Conservation (phyloP, 345 rosid genomes). For the Syzygium oleosum region DNA sequence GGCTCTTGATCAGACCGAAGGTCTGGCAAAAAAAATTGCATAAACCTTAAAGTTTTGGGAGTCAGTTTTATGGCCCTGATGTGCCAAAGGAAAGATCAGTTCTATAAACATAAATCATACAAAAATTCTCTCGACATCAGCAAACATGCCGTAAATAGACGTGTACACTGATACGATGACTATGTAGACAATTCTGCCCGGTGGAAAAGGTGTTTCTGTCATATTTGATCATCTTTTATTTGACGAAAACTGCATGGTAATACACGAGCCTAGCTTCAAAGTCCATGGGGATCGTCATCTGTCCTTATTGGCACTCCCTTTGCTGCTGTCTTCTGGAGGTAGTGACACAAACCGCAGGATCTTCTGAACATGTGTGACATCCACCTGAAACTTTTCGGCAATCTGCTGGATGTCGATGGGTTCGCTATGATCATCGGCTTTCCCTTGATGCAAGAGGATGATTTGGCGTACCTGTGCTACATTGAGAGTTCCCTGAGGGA, state of each 20-base stretch:
- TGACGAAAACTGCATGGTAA: neutral
- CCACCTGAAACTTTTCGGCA: slow-evolving; percentile 56
- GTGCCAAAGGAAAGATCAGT: neutral
- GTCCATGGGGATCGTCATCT: neutral
- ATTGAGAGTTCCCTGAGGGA: slow-evolving; percentile 62
- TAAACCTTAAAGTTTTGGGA: neutral
- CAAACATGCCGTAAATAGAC: neutral
- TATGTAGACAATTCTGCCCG: neutral
- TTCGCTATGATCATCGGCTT: slow-evolving; percentile 56
- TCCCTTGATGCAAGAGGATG: slow-evolving; percentile 72
- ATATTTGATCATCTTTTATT: neutral
- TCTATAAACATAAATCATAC: neutral
- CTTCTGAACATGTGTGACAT: slow-evolving; percentile 46
- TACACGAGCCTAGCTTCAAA: neutral
- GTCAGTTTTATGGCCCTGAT: neutral
- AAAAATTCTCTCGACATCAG: neutral
- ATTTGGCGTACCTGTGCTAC: slow-evolving; percentile 69
- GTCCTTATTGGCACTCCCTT: slow-evolving; percentile 2
- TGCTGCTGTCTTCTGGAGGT: slow-evolving; percentile 48
- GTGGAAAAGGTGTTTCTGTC: neutral
- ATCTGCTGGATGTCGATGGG: slow-evolving; percentile 57
- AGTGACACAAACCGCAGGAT: slow-evolving; percentile 54
- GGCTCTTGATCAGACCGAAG: neutral
- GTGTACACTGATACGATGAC: neutral
- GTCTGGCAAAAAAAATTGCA: neutral